Evolutionary conservation across 805 yeast species (phyloP).

Genomic region (Wickerhamiella sergipiensis): DNA sequence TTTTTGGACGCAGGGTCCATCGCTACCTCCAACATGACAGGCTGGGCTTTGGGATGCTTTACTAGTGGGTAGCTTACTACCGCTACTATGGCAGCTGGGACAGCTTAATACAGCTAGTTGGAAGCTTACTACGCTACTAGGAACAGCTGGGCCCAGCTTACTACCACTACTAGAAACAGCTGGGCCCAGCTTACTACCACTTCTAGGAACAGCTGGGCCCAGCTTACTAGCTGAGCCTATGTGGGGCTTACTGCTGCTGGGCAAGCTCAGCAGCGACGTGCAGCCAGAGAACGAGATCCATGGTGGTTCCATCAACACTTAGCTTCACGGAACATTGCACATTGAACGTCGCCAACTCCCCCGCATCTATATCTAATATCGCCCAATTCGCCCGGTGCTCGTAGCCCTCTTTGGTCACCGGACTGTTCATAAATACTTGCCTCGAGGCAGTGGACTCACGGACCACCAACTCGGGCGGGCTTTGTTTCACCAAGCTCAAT

Average conservation of each 20-base stretch:
- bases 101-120: not conserved
- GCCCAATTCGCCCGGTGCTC: slow-evolving; percentile 21
- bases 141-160: no score
- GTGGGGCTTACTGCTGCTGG: no score
- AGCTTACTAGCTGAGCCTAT: no score
- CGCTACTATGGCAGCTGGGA: no score
- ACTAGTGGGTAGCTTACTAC: no score
- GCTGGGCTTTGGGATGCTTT: not conserved
- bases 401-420: slow-evolving; percentile 3
- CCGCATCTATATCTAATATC: slow-evolving; percentile 4
- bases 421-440: slow-evolving; percentile 19
- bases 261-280: not conserved
- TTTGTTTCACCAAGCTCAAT: slow-evolving; percentile 13
- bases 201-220: no score
- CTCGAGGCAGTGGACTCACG: slow-evolving; percentile 19
- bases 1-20: slow-evolving; percentile 4
- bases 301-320: not conserved
- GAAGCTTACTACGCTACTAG: no score
- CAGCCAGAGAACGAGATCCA: not conserved
- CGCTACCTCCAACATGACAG: slow-evolving; percentile 1
- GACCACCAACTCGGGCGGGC: slow-evolving; percentile 15
- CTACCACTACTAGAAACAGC: no score
- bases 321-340: not conserved
- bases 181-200: no score
- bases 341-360: not conserved